Evolutionary conservation across 257 asterid genomes (phyloP).

Genomic region (Fraxinus cuspidata): DNA sequence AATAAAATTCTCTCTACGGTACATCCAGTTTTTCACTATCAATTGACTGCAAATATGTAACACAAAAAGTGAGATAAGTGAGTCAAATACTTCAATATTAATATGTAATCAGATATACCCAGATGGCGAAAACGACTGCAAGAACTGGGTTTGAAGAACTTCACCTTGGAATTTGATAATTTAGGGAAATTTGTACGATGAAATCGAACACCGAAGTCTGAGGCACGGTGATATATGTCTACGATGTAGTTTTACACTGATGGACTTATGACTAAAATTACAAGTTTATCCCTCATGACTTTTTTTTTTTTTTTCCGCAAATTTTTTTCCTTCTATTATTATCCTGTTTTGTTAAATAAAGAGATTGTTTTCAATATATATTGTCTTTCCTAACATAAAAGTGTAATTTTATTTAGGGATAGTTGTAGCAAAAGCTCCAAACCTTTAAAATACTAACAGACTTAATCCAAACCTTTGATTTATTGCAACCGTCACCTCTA

Average conservation of each 20-base stretch:
- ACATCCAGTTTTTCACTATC: constrained; percentile 1
- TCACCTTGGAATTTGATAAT: constrained; percentile 24
- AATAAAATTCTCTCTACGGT: background rate
- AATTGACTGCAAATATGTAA: background rate
- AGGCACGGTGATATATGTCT: background rate
- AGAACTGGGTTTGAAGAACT: background rate
- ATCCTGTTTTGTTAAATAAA: background rate
- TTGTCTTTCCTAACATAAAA: too few species aligned
- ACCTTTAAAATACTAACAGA: too few species aligned
- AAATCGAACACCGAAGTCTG: constrained; percentile 18
- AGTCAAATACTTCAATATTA: background rate
- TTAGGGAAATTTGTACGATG: constrained; percentile 19
- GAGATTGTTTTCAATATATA: background rate
- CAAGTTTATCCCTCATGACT: constrained; percentile 3
- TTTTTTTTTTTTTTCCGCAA: background rate
- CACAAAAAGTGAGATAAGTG: constrained; percentile 4
- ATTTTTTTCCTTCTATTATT: background rate
- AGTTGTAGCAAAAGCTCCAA: too few species aligned
- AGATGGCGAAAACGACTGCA: background rate
- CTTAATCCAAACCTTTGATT: too few species aligned
- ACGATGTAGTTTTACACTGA: background rate
- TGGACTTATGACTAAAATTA: background rate
- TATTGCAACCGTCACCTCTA: too few species aligned
- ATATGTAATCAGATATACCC: background rate
- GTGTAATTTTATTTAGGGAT: too few species aligned